Evolutionary conservation across 768 basidiomycete species (phyloP).

Genomic region (Suillus subaureus): DNA sequence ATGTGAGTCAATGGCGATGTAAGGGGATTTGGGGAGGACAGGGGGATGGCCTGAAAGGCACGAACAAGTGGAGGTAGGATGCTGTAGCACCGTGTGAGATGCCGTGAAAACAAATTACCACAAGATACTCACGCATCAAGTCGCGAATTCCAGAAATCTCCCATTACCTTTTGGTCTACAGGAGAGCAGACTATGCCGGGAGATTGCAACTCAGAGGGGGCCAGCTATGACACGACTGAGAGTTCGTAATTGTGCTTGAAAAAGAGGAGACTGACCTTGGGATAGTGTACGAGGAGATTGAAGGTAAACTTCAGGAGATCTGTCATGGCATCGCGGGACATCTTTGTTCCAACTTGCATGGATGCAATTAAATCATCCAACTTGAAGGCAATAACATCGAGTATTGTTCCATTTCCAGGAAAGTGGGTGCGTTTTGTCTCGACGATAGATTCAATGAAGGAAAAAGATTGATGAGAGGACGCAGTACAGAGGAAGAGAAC

Average conservation of each 20-base stretch:
- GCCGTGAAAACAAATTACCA: neutral
- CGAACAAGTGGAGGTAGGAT: constrained; percentile 73
- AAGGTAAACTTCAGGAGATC: constrained; percentile 87
- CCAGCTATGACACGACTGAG: constrained; percentile 27
- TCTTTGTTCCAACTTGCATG: constrained; percentile 52
- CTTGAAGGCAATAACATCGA: constrained; percentile 63
- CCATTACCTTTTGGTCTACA: constrained; percentile 53
- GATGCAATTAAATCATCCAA: constrained; percentile 56
- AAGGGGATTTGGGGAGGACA: constrained; percentile 63
- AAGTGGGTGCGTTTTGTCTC: constrained; percentile 60
- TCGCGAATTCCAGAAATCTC: constrained; percentile 74
- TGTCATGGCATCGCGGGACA: constrained; percentile 71
- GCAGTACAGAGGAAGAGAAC: constrained; percentile 77
- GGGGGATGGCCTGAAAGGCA: constrained; percentile 67
- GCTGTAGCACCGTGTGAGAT: constrained; percentile 37
- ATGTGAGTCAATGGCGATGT: constrained; percentile 76
- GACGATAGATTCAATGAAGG: constrained; percentile 57
- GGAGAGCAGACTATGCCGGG: constrained; percentile 10
- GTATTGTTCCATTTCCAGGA: constrained; percentile 42
- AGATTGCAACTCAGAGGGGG: constrained; percentile 47
- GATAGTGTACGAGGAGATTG: constrained; percentile 81
- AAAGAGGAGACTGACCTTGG: constrained; percentile 51
- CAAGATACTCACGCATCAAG: constrained; percentile 62
- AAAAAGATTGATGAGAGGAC: constrained; percentile 45
- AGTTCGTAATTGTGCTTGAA: neutral